Evolutionary conservation across 148 eudicot species (phyloP).

Genomic region (Rhododendron henanense): DNA sequence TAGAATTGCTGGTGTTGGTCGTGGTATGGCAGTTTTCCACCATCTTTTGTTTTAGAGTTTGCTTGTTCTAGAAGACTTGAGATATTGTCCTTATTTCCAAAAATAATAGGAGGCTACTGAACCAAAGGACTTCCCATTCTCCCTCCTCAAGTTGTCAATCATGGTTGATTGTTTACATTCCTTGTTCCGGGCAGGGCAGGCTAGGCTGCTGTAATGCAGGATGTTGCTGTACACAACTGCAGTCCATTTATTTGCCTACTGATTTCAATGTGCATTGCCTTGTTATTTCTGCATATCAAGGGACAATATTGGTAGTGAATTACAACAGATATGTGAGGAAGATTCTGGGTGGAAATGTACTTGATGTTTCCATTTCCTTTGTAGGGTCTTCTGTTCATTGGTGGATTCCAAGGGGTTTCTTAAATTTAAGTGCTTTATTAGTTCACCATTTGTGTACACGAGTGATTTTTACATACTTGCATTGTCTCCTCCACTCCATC

Average conservation of each 20-base stretch:
- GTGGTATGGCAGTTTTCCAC: background rate
- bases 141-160: background rate
- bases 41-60: background rate
- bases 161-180: background rate
- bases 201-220: background rate
- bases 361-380: background rate
- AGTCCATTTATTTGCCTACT: background rate
- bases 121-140: background rate
- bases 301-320: background rate
- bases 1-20: background rate
- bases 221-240: background rate
- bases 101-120: background rate
- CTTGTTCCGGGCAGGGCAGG: background rate
- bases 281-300: background rate
- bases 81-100: background rate
- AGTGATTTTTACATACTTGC: background rate
- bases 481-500: background rate
- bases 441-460: background rate
- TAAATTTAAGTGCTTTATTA: background rate
- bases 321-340: background rate
- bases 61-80: background rate
- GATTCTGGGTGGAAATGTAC: background rate
- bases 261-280: background rate
- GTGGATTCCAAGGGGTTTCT: background rate
- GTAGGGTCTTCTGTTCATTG: background rate